Evolutionary conservation across 1,284 basidiomycete genomes (phyloP), one percentile per base, ranked within the genome.

Genomic region (Ceratobasidium sp.): DNA sequence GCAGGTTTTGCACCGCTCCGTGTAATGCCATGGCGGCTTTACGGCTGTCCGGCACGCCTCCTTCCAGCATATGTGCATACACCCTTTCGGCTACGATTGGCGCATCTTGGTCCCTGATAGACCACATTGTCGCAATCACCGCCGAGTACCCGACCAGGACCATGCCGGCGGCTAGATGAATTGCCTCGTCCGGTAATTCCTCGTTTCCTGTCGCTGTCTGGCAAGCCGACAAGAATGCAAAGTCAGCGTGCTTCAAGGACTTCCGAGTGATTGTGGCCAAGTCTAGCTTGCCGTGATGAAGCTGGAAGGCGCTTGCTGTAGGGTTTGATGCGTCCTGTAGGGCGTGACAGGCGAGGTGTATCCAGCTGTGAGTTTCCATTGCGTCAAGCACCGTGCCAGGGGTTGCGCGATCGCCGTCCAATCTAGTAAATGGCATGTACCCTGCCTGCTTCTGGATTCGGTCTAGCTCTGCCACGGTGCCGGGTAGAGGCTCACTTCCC

Each of bases 181-280:
- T 49, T 6, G 43, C 24, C 19, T 66, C 64, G 22, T 66, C 41
- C 9, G 41, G 34, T 16, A 48, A 3, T 2, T 16, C 2, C 41
- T 39, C 46, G 22, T 53, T 13, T 16, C 64, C 34, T 6, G 64
- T 24, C 2, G 64, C 64, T 1, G 43, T 46, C 39, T 66, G 39
- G 31, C 64, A 66, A 2, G 64, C 64, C 2, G 64, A 66, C 16
- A 66, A 34, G n/a, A 66, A 24, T 22, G 64, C 64, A 24, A 66
- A 24, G 22, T 48, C 64, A 11, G 14, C 43, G 22, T 49, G 16
- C 9, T 39, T 19, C n/a, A 66, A 27, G 7, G 6, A 8, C 29
- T n/a, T 9, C 6, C 9, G 16, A 24, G 29, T 56, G 43, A 66
- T 61, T 24, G 39, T 43, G 2, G 48, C 3, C 8, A 66, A 39